phyloP scores from a whole-genome alignment of 176 grass and related monocot species.

The Aegilops umbellulata region DNA sequence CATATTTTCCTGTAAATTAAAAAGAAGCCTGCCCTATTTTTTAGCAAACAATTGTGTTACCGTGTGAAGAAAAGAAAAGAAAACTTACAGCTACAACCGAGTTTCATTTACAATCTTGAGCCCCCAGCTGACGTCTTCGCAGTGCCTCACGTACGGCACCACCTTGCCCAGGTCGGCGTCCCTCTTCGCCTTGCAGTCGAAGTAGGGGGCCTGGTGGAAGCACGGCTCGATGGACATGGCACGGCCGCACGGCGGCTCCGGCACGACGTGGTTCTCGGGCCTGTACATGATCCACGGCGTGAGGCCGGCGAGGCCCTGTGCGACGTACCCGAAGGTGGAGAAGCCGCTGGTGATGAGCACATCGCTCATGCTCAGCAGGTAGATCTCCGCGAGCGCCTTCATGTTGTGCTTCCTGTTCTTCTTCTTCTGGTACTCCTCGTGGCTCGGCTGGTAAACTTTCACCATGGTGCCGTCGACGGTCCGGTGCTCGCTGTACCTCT shows the following conservation, averaged over 20 bases:
- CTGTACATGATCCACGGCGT: slow-evolving; percentile 71
- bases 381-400: slow-evolving; percentile 81
- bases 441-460: slow-evolving; percentile 55
- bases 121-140: slow-evolving; percentile 72
- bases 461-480: slow-evolving; percentile 48
- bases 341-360: slow-evolving; percentile 62
- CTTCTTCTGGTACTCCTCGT: slow-evolving; percentile 60
- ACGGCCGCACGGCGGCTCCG: slow-evolving; percentile 44
- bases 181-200: slow-evolving; percentile 59
- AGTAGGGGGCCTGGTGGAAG: slow-evolving; percentile 57
- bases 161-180: slow-evolving; percentile 46
- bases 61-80: background rate
- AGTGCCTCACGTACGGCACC: slow-evolving; percentile 57
- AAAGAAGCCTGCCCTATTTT: slow-evolving; percentile 9
- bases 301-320: slow-evolving; percentile 50
- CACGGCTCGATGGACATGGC: slow-evolving; percentile 79
- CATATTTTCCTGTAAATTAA: background rate
- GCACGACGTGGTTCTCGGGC: slow-evolving; percentile 34
- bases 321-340: slow-evolving; percentile 77
- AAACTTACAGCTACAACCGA: slow-evolving; percentile 19
- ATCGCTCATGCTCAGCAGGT: slow-evolving; percentile 71
- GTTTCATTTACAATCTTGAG: slow-evolving; percentile 71
- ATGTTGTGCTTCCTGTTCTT: slow-evolving; percentile 61
- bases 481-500: slow-evolving; percentile 45
- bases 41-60: background rate